Base-by-base conservation (phyloP, 768 basidiomycete genomes). In the Hericium rajendrae region DNA sequence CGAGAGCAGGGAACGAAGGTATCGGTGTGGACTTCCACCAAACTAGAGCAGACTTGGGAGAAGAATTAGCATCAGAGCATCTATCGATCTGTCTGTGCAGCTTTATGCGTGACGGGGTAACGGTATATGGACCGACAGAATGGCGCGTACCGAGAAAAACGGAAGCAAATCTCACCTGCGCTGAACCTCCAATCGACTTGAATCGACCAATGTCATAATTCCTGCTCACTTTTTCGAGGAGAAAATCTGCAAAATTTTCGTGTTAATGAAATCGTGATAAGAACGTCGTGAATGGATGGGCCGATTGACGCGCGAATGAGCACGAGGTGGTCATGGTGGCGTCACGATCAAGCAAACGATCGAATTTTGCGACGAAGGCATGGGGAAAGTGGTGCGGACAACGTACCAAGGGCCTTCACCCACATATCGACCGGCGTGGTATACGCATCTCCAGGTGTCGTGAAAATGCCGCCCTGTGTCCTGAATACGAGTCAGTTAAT, bases 361-460 rank as follows among this genome's bases (percentile, higher is more conserved):
- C 41, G 48, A 66, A 60, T 57, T 62, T 57, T 54, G 54, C 49
- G 60, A 55, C 58, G 57, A 24, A 51, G 22, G 18, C 22, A 12
- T 22, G 49, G 10, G 28, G 24, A 10, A 15, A 26, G 26, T 26
- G 54, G 64, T 65, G 66, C 65, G 62, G 60, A 48, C 59, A 56
- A 73, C 85, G 71, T 69, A 90, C 91, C 91, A 52, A 93, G 79
- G 15, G 78, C 86, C 68, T 88, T 90, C 55, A 91, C 83, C 90
- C 90, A 92, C 87, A 92, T 90, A 65, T 93, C 90, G 49, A 93
- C 79, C 1, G 91, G 90, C 6, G 90, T 91, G 40, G 88, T 91
- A 67, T 87, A 91, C 22, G 88, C 88, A 70, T 92, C 89, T 32
- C 88, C 88, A 4, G 87, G 86, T 0, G 87, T 88, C 48, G 87